Percentiles rank a stretch among this genome's conserved stretches.
These are phyloP conservation scores for Kazachstania taianensis DNA, from an alignment of 805 yeast species.

Conservation along the genomic window DNA sequence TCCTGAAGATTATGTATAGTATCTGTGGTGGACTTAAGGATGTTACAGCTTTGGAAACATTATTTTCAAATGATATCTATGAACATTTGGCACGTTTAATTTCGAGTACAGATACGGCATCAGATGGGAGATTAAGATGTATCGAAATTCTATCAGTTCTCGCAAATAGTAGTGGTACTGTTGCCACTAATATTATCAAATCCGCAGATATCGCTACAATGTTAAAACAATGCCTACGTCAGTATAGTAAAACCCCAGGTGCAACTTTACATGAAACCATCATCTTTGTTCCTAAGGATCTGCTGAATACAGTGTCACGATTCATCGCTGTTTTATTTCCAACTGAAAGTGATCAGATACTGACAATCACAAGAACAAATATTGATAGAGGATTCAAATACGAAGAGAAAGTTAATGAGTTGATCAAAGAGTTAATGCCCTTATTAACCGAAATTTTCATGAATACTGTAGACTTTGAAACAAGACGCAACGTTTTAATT, in stretches of 20 bases:
- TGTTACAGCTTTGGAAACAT: conserved; percentile 13
- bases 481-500: conserved; percentile 48
- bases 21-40: conserved; percentile 18
- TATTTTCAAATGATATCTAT: conserved; percentile 26
- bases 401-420: conserved; percentile 21
- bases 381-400: conserved; percentile 15
- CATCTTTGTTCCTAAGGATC: conserved; percentile 64
- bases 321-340: conserved; percentile 55
- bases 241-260: conserved; percentile 33
- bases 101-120: conserved; percentile 22
- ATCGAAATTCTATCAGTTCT: conserved; percentile 36
- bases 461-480: conserved; percentile 58
- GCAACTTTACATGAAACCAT: conserved; percentile 54
- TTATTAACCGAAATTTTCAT: conserved; percentile 54
- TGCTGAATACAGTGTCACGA: conserved; percentile 43
- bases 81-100: conserved; percentile 25
- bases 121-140: conserved; percentile 27
- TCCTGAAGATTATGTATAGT: conserved; percentile 20
- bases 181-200: conserved; percentile 37
- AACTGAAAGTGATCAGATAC: conserved; percentile 19
- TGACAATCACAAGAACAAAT: conserved; percentile 18
- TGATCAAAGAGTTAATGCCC: conserved; percentile 41
- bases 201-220: conserved; percentile 39
- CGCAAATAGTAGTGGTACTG: conserved; percentile 35
- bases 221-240: conserved; percentile 40